Percentiles rank a stretch among this genome's conserved stretches.
Evolutionary conservation across 106 monocot genomes (phyloP).

Genomic region (Acanthochlamys bracteata): DNA sequence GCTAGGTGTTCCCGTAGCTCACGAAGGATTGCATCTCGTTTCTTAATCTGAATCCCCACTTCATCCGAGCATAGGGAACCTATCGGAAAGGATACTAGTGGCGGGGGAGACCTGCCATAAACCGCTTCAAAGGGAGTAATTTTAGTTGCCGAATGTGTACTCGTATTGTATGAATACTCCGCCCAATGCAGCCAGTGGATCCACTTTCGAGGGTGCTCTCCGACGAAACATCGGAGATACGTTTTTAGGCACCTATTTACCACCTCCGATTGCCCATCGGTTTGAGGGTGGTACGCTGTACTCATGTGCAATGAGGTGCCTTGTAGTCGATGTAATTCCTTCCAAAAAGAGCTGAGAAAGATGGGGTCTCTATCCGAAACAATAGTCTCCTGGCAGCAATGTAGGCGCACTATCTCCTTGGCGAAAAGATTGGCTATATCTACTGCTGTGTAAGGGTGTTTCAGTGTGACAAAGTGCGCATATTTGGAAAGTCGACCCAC

Average conservation of each 20-base stretch:
- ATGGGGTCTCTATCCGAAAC: not conserved
- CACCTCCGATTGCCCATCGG: not conserved
- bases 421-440: not conserved
- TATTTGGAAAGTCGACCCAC: not conserved
- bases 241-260: not conserved
- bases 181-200: not conserved
- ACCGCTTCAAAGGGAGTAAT: constrained; percentile 5
- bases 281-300: not conserved
- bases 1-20: not conserved
- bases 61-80: not conserved
- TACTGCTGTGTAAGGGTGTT: not conserved
- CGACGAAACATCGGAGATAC: not conserved
- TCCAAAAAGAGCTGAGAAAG: not conserved
- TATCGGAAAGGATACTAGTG: not conserved
- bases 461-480: not conserved
- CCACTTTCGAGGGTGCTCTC: not conserved
- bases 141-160: no score
- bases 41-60: not conserved
- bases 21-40: not conserved
- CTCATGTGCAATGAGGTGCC: not conserved
- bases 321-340: not conserved
- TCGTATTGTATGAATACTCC: not conserved
- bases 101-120: not conserved
- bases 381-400: not conserved
- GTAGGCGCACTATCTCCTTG: not conserved